phyloP scores from a whole-genome alignment of 2,329 filamentous ascomycete genomes.

The Alternaria sp. region DNA sequence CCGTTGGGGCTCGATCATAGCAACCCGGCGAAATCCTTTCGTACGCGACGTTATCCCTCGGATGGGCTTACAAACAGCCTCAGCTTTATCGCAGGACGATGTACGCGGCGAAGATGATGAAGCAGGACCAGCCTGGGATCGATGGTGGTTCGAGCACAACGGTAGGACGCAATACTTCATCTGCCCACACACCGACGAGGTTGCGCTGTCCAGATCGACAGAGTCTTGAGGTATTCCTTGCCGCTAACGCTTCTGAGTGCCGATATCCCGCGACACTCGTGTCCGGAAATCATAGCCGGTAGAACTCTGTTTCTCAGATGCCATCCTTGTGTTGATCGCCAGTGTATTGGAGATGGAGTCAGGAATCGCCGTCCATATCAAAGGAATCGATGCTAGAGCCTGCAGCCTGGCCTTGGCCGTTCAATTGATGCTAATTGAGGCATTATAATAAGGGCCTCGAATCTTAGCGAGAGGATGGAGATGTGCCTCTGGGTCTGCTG shows the following conservation, averaged over 20 bases:
- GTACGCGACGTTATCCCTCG: neutral
- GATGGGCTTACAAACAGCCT: neutral
- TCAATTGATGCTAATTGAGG: neutral
- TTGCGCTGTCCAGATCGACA: neutral
- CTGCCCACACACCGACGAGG: neutral
- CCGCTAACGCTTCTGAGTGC: neutral
- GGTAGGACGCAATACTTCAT: neutral
- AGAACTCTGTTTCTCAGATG: neutral
- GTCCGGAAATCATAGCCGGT: neutral
- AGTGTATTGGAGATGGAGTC: neutral
- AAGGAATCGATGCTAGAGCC: neutral
- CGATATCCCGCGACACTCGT: neutral
- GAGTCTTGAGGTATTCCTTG: neutral
- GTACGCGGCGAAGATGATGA: neutral
- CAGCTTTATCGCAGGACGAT: neutral
- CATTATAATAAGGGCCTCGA: neutral
- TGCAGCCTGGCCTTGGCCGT: neutral
- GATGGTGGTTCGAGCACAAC: neutral
- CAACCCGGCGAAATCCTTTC: neutral
- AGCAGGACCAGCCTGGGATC: neutral
- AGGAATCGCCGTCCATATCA: neutral
- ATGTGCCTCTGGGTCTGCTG: too few relatives aligned
- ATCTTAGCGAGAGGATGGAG: too few relatives aligned
- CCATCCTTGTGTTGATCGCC: neutral
- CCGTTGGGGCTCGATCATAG: too few relatives aligned